These are phyloP conservation scores for Cicer yamashitae DNA, from an alignment of 306 rosid species.

Conservation along the genomic window DNA sequence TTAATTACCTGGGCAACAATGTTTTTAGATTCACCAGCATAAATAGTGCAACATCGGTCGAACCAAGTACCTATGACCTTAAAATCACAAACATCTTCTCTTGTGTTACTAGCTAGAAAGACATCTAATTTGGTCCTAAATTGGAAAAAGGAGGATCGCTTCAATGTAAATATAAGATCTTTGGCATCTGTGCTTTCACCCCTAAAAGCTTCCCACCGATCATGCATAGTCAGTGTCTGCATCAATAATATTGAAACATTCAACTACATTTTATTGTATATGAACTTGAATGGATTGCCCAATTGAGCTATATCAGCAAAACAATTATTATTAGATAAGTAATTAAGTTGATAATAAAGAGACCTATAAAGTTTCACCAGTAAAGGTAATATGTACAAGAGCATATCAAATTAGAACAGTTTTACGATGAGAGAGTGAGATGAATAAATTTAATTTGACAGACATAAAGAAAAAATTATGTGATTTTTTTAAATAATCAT, in stretches of 20 bases:
- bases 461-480: too few species aligned
- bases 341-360: too few species aligned
- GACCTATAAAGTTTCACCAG: too few species aligned
- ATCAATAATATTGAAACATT: neutral
- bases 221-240: constrained; percentile 48
- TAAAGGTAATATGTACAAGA: too few species aligned
- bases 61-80: constrained; percentile 61
- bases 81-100: constrained; percentile 57
- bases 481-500: too few species aligned
- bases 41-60: constrained; percentile 54
- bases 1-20: constrained; percentile 53
- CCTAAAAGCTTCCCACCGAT: constrained; percentile 60
- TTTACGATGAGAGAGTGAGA: too few species aligned
- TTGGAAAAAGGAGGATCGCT: constrained; percentile 48
- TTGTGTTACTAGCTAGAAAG: constrained; percentile 51
- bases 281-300: too few species aligned
- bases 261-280: too few species aligned
- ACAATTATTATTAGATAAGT: too few species aligned
- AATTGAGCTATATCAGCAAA: too few species aligned
- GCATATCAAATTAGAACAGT: too few species aligned
- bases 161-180: constrained; percentile 47
- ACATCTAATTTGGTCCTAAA: constrained; percentile 51
- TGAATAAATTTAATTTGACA: too few species aligned
- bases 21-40: constrained; percentile 59
- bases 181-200: constrained; percentile 52